Evolutionary conservation across 148 eudicot species (phyloP).

Genomic region (Heliamphora exappendiculata): DNA sequence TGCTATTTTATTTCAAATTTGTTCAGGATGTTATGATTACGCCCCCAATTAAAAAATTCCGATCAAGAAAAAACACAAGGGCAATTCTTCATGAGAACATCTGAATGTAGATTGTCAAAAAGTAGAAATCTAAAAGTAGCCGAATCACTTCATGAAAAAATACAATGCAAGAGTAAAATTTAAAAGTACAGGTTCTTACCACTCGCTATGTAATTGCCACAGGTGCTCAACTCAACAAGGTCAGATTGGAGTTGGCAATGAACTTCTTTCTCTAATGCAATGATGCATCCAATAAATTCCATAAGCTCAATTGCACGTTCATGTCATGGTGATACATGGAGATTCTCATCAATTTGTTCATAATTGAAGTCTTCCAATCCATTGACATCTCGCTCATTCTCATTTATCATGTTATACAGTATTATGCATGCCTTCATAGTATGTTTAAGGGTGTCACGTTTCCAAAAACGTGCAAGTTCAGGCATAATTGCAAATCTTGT

Average conservation of each 20-base stretch:
- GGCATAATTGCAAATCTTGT: neutral
- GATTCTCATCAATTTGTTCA: neutral
- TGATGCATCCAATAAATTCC: neutral
- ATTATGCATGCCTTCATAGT: neutral
- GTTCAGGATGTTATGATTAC: no score
- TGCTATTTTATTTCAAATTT: no score
- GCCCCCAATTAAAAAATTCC: no score
- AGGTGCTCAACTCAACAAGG: neutral
- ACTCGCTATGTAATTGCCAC: neutral
- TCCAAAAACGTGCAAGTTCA: neutral
- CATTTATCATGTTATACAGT: neutral
- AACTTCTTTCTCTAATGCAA: neutral
- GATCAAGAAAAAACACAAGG: no score
- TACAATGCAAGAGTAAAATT: no score
- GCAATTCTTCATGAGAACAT: no score
- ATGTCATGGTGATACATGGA: neutral
- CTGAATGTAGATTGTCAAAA: no score
- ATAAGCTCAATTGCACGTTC: neutral
- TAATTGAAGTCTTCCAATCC: neutral
- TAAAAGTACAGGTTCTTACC: no score
- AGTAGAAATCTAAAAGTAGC: no score
- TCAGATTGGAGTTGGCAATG: neutral
- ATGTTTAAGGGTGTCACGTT: neutral
- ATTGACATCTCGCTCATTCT: neutral
- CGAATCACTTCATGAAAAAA: no score